Percentiles rank a stretch among this genome's conserved stretches.
phyloP scores from a whole-genome alignment of 495 filamentous ascomycete species.

The Hypoxylon fragiforme region DNA sequence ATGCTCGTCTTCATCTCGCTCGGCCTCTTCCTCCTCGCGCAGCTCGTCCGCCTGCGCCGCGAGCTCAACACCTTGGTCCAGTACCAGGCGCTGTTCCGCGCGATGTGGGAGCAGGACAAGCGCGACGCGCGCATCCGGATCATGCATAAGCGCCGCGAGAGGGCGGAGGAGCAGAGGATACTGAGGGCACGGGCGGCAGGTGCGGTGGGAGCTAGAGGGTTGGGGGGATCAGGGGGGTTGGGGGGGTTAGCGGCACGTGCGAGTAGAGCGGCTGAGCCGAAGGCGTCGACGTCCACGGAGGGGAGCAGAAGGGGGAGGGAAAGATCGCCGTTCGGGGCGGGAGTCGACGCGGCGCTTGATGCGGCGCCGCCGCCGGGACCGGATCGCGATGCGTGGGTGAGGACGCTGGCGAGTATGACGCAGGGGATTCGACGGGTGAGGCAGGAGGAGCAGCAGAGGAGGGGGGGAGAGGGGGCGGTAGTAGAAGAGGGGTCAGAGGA shows the following conservation, averaged over 20 bases:
- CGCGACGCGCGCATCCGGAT: background rate
- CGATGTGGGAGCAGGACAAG: conserved; percentile 31
- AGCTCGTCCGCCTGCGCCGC: conserved; percentile 12
- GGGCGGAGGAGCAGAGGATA: background rate
- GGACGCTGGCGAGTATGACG: conserved; percentile 4
- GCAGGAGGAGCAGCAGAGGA: background rate
- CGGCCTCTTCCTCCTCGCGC: conserved; percentile 25
- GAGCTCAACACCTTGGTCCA: conserved; percentile 16
- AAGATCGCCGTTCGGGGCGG: conserved; percentile 5
- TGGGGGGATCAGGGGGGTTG: too few relatives aligned
- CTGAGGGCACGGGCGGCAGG: too few relatives aligned
- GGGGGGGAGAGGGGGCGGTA: background rate
- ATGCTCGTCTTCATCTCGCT: conserved; percentile 11
- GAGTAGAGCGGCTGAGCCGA: too few relatives aligned
- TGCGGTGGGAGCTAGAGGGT: too few relatives aligned
- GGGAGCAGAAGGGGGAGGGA: too few relatives aligned
- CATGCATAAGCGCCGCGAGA: background rate
- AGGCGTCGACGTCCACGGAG: too few relatives aligned
- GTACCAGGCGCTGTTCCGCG: conserved; percentile 22
- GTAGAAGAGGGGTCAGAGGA: too few relatives aligned
- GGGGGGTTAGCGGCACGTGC: background rate
- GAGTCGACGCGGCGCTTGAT: conserved; percentile 3
- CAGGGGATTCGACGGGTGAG: conserved; percentile 1
- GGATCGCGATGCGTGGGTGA: conserved; percentile 12
- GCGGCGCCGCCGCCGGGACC: background rate